Evolutionary conservation across 2,329 filamentous ascomycete genomes (phyloP), one percentile per base, ranked within the genome.

Genomic region (Sclerotinia borealis): DNA sequence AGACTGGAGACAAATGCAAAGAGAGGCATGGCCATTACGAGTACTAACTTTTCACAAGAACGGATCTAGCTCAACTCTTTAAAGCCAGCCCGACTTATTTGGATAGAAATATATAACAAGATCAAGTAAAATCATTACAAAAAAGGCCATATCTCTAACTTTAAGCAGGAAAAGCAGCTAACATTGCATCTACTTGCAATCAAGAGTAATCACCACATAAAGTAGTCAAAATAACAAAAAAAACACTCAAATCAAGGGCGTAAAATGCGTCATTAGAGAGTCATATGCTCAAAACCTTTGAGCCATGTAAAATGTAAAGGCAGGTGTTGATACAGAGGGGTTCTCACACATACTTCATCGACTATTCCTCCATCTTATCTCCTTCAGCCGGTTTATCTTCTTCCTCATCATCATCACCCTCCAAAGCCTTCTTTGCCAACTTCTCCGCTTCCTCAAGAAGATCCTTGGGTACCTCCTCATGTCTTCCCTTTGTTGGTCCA

Each of bases 391-490:
- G 80, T 74, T 84, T 81, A 65, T 82, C 80, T 19, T 95, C 90
- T 48, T 93, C 91, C 13, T 88, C 85, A 64, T 90, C 88, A 67
- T 96, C 93, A 29, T 96, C 92, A 34, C 87, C 89, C 72, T 96
- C 92, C 71, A 96, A 80, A 60, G 90, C 86, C 78, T 91, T 92
- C 86, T 95, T 96, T 59, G 95, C 95, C 78, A 93, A 84, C 77
- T 86, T 88, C 83, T 97, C 92, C 17, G 95, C 95, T 80, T 98
- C 93, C 76, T 96, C 92, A 64, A 88, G 81, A 72, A 99, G 78
- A 69, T 92, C 90, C 81, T 91, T 93, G 63, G 95, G 95, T 64
- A 99, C 95, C 78, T 96, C 92, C 77, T 93, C 84, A 75, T 99
- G 95, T 72, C 88, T 86, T 67, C 95, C 95, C 80, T 96, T 93